Base-by-base conservation (phyloP, 768 basidiomycete species). In the Dendrothele bispora region DNA sequence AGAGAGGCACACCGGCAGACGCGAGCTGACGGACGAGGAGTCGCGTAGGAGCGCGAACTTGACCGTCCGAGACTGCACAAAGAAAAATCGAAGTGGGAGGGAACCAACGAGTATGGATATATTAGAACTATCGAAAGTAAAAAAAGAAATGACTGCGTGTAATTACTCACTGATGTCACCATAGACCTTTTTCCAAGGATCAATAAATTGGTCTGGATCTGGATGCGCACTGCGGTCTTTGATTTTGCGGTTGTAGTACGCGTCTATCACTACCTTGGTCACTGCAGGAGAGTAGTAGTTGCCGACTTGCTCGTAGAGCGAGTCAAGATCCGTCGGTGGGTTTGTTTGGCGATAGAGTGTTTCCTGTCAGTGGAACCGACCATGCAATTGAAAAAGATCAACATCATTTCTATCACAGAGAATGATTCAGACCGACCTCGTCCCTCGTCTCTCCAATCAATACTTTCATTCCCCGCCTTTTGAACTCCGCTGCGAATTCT, bases 341-440 rank as follows among this genome's bases (percentile, higher is more conserved):
- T 49, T 49, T 6, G 48, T 49, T 32, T 49, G 48, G 20, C 48
- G 41, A 32, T 49, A 49, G 10, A 49, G 39, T 38, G 48, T 49
- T 32, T 49, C 48, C 48, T 49, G 24, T n/a, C n/a, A n/a, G n/a
- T n/a, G n/a, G n/a, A n/a, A n/a, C n/a, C n/a, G n/a, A n/a, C n/a
- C n/a, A n/a, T n/a, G n/a, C n/a, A n/a, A 3, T 20, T 10, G 10
- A 20, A 15, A 11, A 15, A 11, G 11, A 30, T 2, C 20, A 5
- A 4, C 2, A 5, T 25, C 15, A 26, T 30, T 11, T 30, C 17
- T 20, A 17, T 8, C 15, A 10, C 17, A 34, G 18, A 10, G 12
- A 36, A 43, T 14, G n/a, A 15, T 24, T 36, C 5, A 21, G 10
- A 39, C 41, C 11, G 3, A 49, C 48, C 41, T 49, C 48, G 32